Evolutionary conservation across 768 basidiomycete species (phyloP).

Genomic region (Hirschioporus abietinus): DNA sequence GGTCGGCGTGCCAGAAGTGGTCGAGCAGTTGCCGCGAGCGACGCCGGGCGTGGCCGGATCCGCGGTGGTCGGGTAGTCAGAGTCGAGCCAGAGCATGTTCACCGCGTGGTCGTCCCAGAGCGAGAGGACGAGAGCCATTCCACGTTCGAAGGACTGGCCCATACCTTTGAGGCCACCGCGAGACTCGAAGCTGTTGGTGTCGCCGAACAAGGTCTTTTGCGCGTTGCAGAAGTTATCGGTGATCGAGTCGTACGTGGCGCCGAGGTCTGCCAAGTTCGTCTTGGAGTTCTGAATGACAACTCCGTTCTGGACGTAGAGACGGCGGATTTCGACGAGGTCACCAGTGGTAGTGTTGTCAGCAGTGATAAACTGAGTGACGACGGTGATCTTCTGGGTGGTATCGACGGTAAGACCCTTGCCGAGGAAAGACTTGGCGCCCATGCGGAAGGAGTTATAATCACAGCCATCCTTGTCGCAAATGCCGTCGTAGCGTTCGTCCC

Average conservation of each 20-base stretch:
- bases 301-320: constrained; percentile 50
- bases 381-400: constrained; percentile 46
- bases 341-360: constrained; percentile 39
- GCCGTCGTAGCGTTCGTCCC: constrained; percentile 33
- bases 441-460: constrained; percentile 59
- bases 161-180: constrained; percentile 36
- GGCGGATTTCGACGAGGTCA: constrained; percentile 47
- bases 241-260: constrained; percentile 36
- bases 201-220: constrained; percentile 40
- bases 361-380: constrained; percentile 56
- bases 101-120: constrained; percentile 52
- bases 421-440: constrained; percentile 42
- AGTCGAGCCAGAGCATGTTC: constrained; percentile 56
- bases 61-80: constrained; percentile 35
- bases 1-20: constrained; percentile 39
- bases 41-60: constrained; percentile 34
- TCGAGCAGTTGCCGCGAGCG: constrained; percentile 45
- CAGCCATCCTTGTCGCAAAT: constrained; percentile 54
- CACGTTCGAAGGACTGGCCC: constrained; percentile 30
- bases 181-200: constrained; percentile 35
- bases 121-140: constrained; percentile 44
- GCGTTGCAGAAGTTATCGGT: constrained; percentile 42
- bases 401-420: constrained; percentile 44
- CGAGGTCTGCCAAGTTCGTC: constrained; percentile 39
- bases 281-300: constrained; percentile 46